Evolutionary conservation across 306 rosid genomes (phyloP).

Genomic region (Trichosanthes cucumerina): DNA sequence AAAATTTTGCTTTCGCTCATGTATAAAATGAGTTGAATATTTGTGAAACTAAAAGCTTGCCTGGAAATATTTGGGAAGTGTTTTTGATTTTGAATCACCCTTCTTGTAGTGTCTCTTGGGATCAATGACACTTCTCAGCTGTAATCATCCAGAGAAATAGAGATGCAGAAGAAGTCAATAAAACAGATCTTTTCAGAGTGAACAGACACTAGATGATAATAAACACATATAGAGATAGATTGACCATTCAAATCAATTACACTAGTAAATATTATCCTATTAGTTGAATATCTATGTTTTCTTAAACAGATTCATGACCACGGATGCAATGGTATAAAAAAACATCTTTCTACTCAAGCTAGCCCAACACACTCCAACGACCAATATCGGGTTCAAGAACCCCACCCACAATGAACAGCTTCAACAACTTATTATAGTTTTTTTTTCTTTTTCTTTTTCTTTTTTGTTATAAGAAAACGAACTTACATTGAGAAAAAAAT

Average conservation of each 20-base stretch:
- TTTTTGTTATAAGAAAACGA: no score
- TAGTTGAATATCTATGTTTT: background rate
- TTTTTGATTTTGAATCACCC: constrained; percentile 44
- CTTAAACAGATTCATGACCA: background rate
- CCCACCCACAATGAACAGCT: background rate
- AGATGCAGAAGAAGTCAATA: constrained; percentile 6
- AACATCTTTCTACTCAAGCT: background rate
- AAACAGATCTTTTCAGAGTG: background rate
- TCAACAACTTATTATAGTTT: background rate
- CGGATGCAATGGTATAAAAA: background rate
- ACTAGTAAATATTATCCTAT: background rate
- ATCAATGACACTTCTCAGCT: constrained; percentile 72
- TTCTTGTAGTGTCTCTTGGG: constrained; percentile 87
- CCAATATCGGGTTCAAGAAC: background rate
- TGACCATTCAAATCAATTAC: background rate
- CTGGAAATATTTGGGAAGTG: constrained; percentile 47
- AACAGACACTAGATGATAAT: background rate
- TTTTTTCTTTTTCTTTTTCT: no score
- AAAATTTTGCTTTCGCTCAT: background rate
- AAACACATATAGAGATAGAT: background rate
- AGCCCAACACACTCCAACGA: background rate
- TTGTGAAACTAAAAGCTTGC: constrained; percentile 14
- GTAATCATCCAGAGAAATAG: constrained; percentile 8
- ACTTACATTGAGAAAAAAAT: no score
- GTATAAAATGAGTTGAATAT: background rate